Evolutionary conservation across 2,329 filamentous ascomycete genomes (phyloP).

Genomic region (Clathrospora elynae): DNA sequence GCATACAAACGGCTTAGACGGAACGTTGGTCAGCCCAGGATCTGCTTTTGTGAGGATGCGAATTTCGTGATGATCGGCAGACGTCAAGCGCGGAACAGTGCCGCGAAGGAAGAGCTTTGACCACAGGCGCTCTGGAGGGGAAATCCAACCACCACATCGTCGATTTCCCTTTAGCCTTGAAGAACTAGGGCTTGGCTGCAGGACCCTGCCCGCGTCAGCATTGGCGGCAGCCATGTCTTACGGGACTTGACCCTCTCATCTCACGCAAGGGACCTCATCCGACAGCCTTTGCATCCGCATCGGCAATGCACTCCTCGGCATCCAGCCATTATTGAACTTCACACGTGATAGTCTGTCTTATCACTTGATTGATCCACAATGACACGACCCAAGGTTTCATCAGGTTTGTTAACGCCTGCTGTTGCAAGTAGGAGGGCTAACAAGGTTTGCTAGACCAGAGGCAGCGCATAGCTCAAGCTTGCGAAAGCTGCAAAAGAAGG

Average conservation of each 20-base stretch:
- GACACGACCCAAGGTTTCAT: conserved; percentile 45
- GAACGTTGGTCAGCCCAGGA: conserved; percentile 6
- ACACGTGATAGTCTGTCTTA: conserved; percentile 32
- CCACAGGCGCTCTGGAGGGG: conserved; percentile 8
- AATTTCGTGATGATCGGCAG: conserved; percentile 16
- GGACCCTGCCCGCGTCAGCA: conserved; percentile 12
- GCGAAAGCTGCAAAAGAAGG: conserved; percentile 67
- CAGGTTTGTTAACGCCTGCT: conserved; percentile 29
- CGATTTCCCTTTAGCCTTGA: no score
- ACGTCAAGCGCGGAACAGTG: conserved; percentile 5
- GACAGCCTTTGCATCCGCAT: conserved; percentile 35
- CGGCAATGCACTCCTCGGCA: conserved; percentile 26
- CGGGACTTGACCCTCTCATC: no score
- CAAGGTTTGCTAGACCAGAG: conserved; percentile 64
- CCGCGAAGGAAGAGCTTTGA: no score
- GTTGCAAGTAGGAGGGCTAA: conserved; percentile 22
- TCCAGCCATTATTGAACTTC: conserved; percentile 16
- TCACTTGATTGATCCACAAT: conserved; percentile 22
- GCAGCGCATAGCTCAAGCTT: conserved; percentile 67
- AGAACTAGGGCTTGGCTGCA: no score
- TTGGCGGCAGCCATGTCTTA: no score
- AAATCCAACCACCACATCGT: no score
- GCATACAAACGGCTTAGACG: conserved; percentile 15
- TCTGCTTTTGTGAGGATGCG: conserved; percentile 2
- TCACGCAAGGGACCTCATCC: conserved; percentile 33